phyloP scores from a whole-genome alignment of 139 green algal species.

The Volvox reticuliferus region DNA sequence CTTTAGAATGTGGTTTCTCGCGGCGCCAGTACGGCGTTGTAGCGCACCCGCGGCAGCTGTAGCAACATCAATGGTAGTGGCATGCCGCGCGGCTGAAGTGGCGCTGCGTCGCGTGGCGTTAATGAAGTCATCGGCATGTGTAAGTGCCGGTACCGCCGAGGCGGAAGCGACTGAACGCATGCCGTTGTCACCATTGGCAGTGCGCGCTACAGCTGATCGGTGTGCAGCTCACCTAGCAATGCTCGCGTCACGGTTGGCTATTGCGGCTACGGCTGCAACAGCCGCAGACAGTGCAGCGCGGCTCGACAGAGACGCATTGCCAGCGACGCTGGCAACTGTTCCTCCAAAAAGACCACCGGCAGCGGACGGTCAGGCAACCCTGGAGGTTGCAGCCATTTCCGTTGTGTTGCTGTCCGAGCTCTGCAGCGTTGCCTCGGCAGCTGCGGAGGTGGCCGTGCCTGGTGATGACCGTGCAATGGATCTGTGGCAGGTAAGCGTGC shows the following conservation, averaged over 20 bases:
- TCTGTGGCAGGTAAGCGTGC: not conserved
- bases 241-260: not conserved
- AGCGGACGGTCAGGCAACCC: not conserved
- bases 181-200: too few species aligned
- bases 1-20: not conserved
- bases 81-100: not conserved
- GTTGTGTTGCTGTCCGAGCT: constrained; percentile 12
- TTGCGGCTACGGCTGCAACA: not conserved
- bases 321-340: not conserved
- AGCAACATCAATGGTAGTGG: not conserved
- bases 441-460: not conserved
- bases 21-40: not conserved
- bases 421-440: not conserved
- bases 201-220: not conserved
- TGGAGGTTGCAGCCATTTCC: not conserved
- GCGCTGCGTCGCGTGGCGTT: not conserved
- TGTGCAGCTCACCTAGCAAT: constrained; percentile 24
- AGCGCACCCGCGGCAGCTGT: not conserved
- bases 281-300: not conserved
- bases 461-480: not conserved
- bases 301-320: not conserved
- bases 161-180: too few species aligned
- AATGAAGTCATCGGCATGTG: too few species aligned
- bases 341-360: not conserved
- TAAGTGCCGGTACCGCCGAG: not conserved